Conservation (phyloP, 352 stramenopile species). For the Globisporangium barbulae region DNA sequence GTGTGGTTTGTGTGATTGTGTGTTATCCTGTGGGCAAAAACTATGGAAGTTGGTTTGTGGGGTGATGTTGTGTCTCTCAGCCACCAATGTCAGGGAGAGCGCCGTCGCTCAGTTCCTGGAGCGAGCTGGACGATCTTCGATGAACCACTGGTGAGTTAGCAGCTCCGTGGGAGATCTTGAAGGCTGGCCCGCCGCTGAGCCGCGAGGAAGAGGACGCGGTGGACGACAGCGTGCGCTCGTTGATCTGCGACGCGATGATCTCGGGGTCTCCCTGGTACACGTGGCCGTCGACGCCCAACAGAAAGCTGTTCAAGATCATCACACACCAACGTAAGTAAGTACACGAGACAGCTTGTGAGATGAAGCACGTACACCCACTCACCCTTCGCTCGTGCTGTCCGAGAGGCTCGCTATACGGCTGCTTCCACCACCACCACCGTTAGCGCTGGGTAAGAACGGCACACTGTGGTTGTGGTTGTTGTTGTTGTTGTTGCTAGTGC, state of each 20-base stretch:
- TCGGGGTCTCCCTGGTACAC: slow-evolving; percentile 79
- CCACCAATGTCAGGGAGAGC: slow-evolving; percentile 14
- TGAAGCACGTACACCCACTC: slow-evolving; percentile 2
- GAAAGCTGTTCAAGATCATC: slow-evolving; percentile 35
- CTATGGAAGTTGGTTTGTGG: not conserved
- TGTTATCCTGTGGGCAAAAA: slow-evolving; percentile 1
- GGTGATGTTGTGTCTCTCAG: not conserved
- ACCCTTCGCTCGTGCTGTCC: slow-evolving; percentile 73
- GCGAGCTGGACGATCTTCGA: slow-evolving; percentile 15
- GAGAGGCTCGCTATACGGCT: slow-evolving; percentile 26
- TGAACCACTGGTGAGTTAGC: slow-evolving; percentile 12
- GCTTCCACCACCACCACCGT: slow-evolving; percentile 6
- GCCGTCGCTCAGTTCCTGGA: slow-evolving; percentile 16
- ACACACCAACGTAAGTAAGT: not conserved
- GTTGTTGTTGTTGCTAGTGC: slow-evolving; percentile 35
- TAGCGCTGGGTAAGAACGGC: slow-evolving; percentile 23
- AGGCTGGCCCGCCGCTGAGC: slow-evolving; percentile 19
- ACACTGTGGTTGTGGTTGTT: slow-evolving; percentile 39
- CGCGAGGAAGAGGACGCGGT: slow-evolving; percentile 26
- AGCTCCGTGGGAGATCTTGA: slow-evolving; percentile 48
- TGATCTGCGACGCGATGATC: slow-evolving; percentile 41
- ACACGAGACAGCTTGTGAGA: not conserved
- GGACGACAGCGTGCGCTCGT: slow-evolving; percentile 27
- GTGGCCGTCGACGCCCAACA: slow-evolving; percentile 78
- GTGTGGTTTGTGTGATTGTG: not conserved